These are phyloP conservation scores for Elongisporangium undulatum DNA, from an alignment of 352 stramenopile species.

Conservation along the genomic window DNA sequence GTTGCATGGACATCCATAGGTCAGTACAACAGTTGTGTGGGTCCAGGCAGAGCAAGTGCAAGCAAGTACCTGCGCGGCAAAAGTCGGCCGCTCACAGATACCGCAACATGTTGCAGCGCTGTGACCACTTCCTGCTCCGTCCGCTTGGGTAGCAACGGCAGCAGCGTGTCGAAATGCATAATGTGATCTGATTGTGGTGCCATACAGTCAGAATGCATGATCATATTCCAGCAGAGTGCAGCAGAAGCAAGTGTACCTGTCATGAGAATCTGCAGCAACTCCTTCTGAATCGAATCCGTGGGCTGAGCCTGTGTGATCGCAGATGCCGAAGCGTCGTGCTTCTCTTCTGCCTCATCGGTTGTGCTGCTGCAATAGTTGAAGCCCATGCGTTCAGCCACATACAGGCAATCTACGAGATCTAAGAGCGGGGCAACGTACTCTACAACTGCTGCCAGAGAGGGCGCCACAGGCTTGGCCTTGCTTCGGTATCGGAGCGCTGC, in stretches of 20 bases:
- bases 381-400: background rate
- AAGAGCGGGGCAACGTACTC: background rate
- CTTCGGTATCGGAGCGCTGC: conserved; percentile 69
- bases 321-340: conserved; percentile 20
- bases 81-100: conserved; percentile 37
- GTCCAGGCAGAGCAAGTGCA: background rate
- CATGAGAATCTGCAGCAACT: conserved; percentile 20
- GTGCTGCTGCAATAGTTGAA: conserved; percentile 7
- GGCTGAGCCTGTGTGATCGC: background rate
- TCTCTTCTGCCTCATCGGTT: conserved; percentile 30
- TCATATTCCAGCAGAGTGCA: background rate
- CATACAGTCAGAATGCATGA: conserved; percentile 15
- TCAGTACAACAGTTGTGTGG: background rate
- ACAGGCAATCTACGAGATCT: too few species aligned
- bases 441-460: background rate
- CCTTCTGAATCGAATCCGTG: background rate
- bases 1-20: background rate
- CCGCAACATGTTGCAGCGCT: conserved; percentile 33
- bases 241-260: conserved; percentile 10
- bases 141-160: conserved; percentile 26
- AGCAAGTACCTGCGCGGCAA: conserved; percentile 32
- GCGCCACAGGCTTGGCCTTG: conserved; percentile 4
- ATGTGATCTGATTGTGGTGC: conserved; percentile 33
- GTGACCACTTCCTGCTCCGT: conserved; percentile 34
- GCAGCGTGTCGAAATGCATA: conserved; percentile 38